phyloP scores from a whole-genome alignment of 306 rosid genomes.

The Acmispon strigosus region DNA sequence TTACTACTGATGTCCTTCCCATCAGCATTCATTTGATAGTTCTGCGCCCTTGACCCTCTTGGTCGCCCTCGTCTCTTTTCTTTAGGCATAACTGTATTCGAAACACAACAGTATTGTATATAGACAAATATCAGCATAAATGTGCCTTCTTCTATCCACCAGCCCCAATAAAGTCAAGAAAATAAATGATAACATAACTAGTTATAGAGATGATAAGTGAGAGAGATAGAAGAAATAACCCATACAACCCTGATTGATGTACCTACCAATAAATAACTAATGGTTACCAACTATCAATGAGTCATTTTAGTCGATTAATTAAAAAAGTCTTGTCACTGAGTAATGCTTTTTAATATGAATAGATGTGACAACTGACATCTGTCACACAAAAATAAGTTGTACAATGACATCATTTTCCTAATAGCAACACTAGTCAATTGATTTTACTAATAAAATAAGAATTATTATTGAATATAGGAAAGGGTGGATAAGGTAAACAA shows the following conservation, averaged over 20 bases:
- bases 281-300: background rate
- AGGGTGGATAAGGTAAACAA: background rate
- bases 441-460: background rate
- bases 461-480: background rate
- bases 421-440: background rate
- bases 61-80: conserved; percentile 7
- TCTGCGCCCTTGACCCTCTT: background rate
- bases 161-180: background rate
- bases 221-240: too few relatives aligned
- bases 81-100: background rate
- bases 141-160: background rate
- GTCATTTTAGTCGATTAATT: background rate
- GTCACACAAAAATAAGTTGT: background rate
- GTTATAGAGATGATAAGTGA: background rate
- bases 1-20: background rate
- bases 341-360: background rate
- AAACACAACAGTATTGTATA: background rate
- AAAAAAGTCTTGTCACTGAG: background rate
- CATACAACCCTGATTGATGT: too few relatives aligned
- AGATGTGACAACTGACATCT: background rate
- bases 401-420: background rate
- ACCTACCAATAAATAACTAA: background rate
- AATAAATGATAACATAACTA: background rate
- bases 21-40: conserved; percentile 6
- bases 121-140: background rate